Evolutionary conservation across 169 alveolate species (phyloP).

Genomic region (Plasmodium ovale): DNA sequence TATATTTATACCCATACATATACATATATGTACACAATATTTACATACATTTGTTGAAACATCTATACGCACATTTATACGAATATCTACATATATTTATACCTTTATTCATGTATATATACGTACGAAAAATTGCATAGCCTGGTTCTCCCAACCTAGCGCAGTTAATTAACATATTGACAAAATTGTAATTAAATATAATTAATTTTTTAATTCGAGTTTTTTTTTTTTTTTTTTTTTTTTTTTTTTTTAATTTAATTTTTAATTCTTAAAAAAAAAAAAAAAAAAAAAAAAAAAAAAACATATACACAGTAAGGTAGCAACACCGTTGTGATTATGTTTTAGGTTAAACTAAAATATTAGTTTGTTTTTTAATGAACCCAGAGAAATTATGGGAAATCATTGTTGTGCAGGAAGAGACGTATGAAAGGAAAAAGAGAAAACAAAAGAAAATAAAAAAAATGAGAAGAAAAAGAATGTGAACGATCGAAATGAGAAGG

Average conservation of each 20-base stretch:
- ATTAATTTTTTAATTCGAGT: conserved; percentile 25
- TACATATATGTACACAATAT: background rate
- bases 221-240: background rate
- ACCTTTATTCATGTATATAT: background rate
- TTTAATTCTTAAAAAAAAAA: conserved; percentile 6
- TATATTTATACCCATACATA: too few relatives aligned
- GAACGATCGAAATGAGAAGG: too few relatives aligned
- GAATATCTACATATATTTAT: too few relatives aligned
- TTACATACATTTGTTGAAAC: conserved; percentile 1
- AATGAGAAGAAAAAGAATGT: too few relatives aligned
- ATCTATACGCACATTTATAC: too few relatives aligned
- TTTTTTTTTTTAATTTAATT: too few relatives aligned
- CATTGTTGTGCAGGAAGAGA: conserved; percentile 86
- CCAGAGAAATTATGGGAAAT: conserved; percentile 81
- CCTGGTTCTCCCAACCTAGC: conserved; percentile 12
- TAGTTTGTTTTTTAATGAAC: conserved; percentile 15
- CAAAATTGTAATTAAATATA: conserved; percentile 22
- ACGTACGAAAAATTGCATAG: background rate
- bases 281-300: conserved; percentile 9
- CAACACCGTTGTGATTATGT: conserved; percentile 61
- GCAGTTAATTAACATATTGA: conserved; percentile 27
- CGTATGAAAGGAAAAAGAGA: conserved; percentile 45
- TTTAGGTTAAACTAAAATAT: conserved; percentile 62
- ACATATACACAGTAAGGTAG: conserved; percentile 41
- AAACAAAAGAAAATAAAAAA: background rate